These are phyloP conservation scores for Plasmodium cynomolgi DNA, from an alignment of 169 alveolate genomes.

Conservation along the genomic window DNA sequence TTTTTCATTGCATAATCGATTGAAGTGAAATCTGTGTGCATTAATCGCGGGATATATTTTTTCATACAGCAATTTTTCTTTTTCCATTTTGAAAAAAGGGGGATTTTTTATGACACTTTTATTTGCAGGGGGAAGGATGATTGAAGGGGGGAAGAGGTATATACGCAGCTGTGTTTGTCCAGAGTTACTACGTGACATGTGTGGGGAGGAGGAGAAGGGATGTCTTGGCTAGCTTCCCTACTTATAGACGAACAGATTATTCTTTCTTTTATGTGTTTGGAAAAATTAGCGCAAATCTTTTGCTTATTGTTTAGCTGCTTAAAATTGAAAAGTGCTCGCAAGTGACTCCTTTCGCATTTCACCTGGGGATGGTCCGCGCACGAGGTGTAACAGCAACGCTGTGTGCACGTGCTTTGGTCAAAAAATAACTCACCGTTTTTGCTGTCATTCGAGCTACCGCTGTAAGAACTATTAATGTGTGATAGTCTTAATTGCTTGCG, in stretches of 20 bases:
- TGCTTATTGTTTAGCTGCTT: background rate
- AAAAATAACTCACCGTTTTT: background rate
- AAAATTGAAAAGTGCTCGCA: background rate
- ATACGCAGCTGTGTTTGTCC: too few relatives aligned
- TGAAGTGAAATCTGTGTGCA: conserved; percentile 9
- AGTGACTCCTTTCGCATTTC: background rate
- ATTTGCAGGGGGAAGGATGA: background rate
- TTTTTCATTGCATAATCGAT: conserved; percentile 6
- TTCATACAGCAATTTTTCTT: conserved; percentile 17
- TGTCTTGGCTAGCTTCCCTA: background rate
- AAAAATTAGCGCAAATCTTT: background rate
- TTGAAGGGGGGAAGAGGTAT: background rate
- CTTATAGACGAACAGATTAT: background rate
- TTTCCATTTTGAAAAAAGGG: conserved; percentile 10
- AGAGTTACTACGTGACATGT: too few relatives aligned
- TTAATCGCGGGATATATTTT: conserved; percentile 3
- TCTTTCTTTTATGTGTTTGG: background rate
- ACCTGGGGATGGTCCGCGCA: background rate
- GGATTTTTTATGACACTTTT: background rate
- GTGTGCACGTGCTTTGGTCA: background rate
- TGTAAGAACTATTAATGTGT: background rate
- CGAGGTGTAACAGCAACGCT: background rate
- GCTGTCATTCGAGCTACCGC: background rate
- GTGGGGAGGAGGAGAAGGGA: too few relatives aligned
- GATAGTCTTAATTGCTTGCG: background rate